Conservation (phyloP, 2,329 filamentous ascomycete genomes). For the Aspergillus proliferans region DNA sequence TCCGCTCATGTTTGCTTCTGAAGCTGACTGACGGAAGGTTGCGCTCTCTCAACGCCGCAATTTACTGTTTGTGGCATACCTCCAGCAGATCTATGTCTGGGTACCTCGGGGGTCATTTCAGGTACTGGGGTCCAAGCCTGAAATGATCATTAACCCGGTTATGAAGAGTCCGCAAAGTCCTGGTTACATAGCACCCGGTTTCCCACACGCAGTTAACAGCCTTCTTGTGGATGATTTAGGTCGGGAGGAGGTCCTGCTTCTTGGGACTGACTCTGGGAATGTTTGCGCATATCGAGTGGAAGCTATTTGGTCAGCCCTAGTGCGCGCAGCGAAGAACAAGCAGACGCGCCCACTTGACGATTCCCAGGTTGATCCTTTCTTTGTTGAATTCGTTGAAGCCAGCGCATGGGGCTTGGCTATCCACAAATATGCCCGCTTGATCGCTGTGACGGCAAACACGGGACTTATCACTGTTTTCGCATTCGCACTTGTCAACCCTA, state of each 20-base stretch:
- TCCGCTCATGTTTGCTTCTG: slow-evolving; percentile 3
- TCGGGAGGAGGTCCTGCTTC: slow-evolving; percentile 60
- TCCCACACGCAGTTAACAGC: slow-evolving; percentile 62
- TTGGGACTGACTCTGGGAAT: slow-evolving; percentile 69
- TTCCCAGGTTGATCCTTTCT: slow-evolving; percentile 50
- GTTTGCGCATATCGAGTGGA: slow-evolving; percentile 63
- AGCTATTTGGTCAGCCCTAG: slow-evolving; percentile 42
- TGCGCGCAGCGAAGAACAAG: slow-evolving; percentile 17
- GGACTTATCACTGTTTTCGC: slow-evolving; percentile 54
- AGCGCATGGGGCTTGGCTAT: slow-evolving; percentile 88
- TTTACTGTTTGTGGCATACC: slow-evolving; percentile 40
- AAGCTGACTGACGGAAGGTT: slow-evolving; percentile 17
- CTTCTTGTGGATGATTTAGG: slow-evolving; percentile 65
- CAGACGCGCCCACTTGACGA: slow-evolving; percentile 23
- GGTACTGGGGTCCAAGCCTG: slow-evolving; percentile 30
- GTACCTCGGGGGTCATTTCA: slow-evolving; percentile 38
- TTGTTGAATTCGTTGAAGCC: slow-evolving; percentile 66
- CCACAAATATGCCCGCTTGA: slow-evolving; percentile 71
- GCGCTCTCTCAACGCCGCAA: slow-evolving; percentile 44
- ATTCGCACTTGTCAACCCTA: slow-evolving; percentile 47
- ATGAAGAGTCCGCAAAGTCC: slow-evolving; percentile 35
- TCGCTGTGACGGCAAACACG: slow-evolving; percentile 78
- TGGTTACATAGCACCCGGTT: slow-evolving; percentile 49
- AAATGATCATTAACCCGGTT: slow-evolving; percentile 38
- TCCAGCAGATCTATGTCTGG: slow-evolving; percentile 39